Conservation (phyloP, 1,284 basidiomycete species). For the Sporisorium sorghi region DNA sequence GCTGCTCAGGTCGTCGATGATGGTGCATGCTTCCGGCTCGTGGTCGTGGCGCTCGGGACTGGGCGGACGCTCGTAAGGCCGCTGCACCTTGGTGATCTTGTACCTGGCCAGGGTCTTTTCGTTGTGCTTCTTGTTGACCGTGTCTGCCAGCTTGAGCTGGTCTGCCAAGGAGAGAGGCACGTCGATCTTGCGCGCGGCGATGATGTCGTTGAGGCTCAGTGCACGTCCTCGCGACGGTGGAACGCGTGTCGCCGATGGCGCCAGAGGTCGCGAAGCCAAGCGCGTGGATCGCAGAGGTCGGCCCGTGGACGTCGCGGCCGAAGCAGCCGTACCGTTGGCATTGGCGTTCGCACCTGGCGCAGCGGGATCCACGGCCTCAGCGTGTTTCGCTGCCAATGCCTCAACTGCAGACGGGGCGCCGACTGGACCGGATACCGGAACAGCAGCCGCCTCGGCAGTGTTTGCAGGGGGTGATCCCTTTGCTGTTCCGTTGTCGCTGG, state of each 20-base stretch:
- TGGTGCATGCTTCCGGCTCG: conserved; percentile 46
- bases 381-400: conserved; percentile 8
- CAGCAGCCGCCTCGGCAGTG: conserved; percentile 6
- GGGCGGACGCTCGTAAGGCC: conserved; percentile 47
- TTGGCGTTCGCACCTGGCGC: not conserved
- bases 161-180: conserved; percentile 42
- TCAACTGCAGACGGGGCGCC: conserved; percentile 5
- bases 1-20: conserved; percentile 37
- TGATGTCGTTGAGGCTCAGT: conserved; percentile 48
- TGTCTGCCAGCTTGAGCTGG: conserved; percentile 47
- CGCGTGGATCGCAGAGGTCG: conserved; percentile 35
- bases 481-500: conserved; percentile 6
- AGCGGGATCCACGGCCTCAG: conserved; percentile 11
- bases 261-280: conserved; percentile 23
- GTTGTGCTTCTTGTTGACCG: conserved; percentile 51
- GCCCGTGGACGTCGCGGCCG: conserved; percentile 19
- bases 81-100: conserved; percentile 48
- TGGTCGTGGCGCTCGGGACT: conserved; percentile 50
- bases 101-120: conserved; percentile 47
- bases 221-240: conserved; percentile 40
- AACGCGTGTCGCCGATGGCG: conserved; percentile 34
- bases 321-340: not conserved
- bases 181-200: conserved; percentile 48
- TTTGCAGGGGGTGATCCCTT: conserved; percentile 5
- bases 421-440: not conserved